Base-by-base conservation (phyloP, 2,329 filamentous ascomycete genomes). In the Aureobasidium uvarum region DNA sequence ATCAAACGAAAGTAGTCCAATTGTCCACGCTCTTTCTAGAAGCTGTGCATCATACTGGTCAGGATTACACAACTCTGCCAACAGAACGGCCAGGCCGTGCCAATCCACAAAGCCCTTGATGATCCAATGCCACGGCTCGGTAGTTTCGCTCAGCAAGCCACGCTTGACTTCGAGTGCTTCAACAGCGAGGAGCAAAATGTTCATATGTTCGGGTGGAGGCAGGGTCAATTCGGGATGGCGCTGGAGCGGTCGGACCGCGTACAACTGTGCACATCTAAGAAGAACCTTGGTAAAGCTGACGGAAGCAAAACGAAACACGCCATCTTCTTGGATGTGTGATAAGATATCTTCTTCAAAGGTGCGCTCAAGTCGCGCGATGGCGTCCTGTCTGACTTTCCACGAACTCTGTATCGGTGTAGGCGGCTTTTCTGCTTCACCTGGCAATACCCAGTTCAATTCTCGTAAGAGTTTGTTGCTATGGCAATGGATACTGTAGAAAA, bases 101-200 rank as follows among this genome's bases (percentile, higher is more conserved):
- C 63, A 65, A 25, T 65, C 52, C 2, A 65, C 63, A 18, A 41
- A 65, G 8, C 63, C 54, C n/a, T 59, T 56, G 36, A 65, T 58
- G 25, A 65, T 13, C 63, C 63, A 65, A 23, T 65, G 63, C 52
- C 54, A 65, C n/a, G 63, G 54, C 43, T 65, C 45, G 13, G 63
- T 65, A 5, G 18, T 41, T 10, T 50, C 52, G 45, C 52, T 58
- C 41, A 51, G 7, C 23, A 65, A 45, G 13, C 20, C 23, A 3
- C 51, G 50, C 25, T 65, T 65, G 23, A 65, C 45, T 25, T 65
- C 63, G 31, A 65, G 43, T 13, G 63, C 51, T 18, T 65, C 63
- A 23, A 38, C 14, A 3, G 63, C 63, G 25, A 58, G 31, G 16
- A 65, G 63, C 18, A 65, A 39, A 13, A 65, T 48, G 45, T 65